Percentiles rank a stretch among this genome's conserved stretches.
Evolutionary conservation across 75 land plant genomes (phyloP).

Genomic region (Pinus albicaulis): DNA sequence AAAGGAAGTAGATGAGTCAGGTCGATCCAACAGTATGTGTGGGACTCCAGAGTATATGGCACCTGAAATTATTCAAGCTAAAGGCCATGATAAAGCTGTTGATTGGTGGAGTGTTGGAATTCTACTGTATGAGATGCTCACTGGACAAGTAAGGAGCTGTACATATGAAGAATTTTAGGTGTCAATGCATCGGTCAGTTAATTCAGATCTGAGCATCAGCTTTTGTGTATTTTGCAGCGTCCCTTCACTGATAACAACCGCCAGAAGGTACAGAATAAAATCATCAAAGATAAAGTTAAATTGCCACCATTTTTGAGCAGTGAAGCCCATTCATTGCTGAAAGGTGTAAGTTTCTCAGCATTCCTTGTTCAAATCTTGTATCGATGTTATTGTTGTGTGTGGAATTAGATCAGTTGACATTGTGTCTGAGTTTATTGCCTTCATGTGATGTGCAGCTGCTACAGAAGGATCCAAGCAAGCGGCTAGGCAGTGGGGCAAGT

Average conservation of each 20-base stretch:
- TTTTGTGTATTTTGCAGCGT: slow-evolving; percentile 48
- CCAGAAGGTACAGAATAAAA: slow-evolving; percentile 81
- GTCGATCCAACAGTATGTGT: slow-evolving; percentile 33
- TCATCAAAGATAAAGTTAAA: slow-evolving; percentile 82
- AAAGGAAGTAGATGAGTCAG: slow-evolving; percentile 33
- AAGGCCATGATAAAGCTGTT: slow-evolving; percentile 41
- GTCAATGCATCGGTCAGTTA: too few relatives aligned
- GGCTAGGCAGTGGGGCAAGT: slow-evolving; percentile 71
- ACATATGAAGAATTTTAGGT: too few relatives aligned
- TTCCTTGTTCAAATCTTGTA: background rate
- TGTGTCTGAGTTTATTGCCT: background rate
- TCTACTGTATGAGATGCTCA: slow-evolving; percentile 43
- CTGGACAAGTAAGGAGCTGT: slow-evolving; percentile 26
- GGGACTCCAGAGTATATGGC: slow-evolving; percentile 55
- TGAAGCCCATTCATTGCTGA: slow-evolving; percentile 85
- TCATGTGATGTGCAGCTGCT: slow-evolving; percentile 53
- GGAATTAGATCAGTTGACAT: background rate
- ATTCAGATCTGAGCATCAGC: too few relatives aligned
- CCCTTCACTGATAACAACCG: slow-evolving; percentile 74
- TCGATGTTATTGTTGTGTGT: too few relatives aligned
- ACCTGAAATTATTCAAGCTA: slow-evolving; percentile 38
- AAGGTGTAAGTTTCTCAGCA: slow-evolving; percentile 55
- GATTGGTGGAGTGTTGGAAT: slow-evolving; percentile 58
- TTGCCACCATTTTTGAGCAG: slow-evolving; percentile 76
- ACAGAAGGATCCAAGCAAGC: slow-evolving; percentile 77